Base-by-base conservation (phyloP, 495 filamentous ascomycete genomes). In the Friedmanniomyces simplex region DNA sequence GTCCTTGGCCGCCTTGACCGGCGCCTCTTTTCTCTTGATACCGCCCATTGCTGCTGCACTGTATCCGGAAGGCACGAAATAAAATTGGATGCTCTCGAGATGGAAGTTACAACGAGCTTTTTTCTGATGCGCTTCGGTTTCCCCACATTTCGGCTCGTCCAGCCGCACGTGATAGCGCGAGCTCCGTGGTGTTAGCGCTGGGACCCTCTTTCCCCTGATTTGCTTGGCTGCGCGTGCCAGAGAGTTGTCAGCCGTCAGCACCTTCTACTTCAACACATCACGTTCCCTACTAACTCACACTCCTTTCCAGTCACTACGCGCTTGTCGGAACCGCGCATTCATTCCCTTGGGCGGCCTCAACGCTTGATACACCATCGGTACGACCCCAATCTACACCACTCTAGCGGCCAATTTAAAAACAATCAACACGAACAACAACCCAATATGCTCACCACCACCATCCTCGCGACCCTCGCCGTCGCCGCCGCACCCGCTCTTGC, bases 1-100 rank as follows among this genome's bases (percentile, higher is more conserved):
- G 18, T 34, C 52, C 13, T 32, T 46, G 12, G 14, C 47, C 7
- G 48, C 32, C 14, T 14, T 39, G 13, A 25, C 12, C 18, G 61
- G 61, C 12, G 57, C 58, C n/a, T 64, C 53, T 49, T 64, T 64
- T 34, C 61, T 46, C 36, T 64, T 64, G 4, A 58, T 50, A 10
- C 54, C 61, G 4, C 42, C 53, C 57, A 64, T 60, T 45, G n/a
- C 25, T 24, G 46, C 16, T 26, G 18, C 34, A 5, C 34, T 43
- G 41, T 5, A 32, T 32, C 10, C 28, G 28, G 28, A 10, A 10
- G 28, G 10, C 3, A 32, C 10, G 28, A 10, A 32, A 32, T n/a
- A n/a, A n/a, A n/a, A n/a, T n/a, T n/a, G n/a, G n/a, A n/a, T n/a
- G n/a, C n/a, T n/a, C n/a, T n/a, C n/a, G n/a, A n/a, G n/a, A n/a